phyloP scores from a whole-genome alignment of 2,329 filamentous ascomycete species.

The Conoideocrella luteorostrata region DNA sequence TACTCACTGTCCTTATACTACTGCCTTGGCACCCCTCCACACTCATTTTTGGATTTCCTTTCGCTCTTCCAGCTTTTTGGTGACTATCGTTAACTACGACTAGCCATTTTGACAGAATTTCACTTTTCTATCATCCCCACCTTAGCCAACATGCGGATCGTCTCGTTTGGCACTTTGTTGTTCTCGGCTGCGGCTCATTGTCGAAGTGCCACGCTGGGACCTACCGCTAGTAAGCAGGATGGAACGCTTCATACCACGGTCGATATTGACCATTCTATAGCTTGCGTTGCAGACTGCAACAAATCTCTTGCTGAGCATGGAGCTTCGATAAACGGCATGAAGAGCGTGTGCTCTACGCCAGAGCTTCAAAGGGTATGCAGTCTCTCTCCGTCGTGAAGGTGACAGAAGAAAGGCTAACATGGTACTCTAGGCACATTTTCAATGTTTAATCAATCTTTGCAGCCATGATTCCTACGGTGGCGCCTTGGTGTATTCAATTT shows the following conservation, averaged over 20 bases:
- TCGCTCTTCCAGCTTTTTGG: conserved; percentile 20
- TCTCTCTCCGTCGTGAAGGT: not conserved
- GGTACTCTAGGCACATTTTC: conserved; percentile 23
- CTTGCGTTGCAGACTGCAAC: conserved; percentile 16
- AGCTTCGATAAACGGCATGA: conserved; percentile 9
- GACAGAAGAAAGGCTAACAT: too few species aligned
- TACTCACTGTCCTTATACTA: conserved; percentile 14
- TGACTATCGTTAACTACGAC: conserved; percentile 25
- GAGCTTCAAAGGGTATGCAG: conserved; percentile 9
- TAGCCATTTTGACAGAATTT: conserved; percentile 17
- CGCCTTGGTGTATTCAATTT: conserved; percentile 21
- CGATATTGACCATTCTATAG: conserved; percentile 8
- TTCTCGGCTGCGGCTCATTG: conserved; percentile 11
- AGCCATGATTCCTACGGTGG: conserved; percentile 20
- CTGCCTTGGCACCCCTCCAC: conserved; percentile 17
- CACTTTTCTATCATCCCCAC: conserved; percentile 9
- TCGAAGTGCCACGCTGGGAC: not conserved
- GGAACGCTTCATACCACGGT: too few species aligned
- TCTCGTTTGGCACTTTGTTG: conserved; percentile 9
- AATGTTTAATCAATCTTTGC: conserved; percentile 24
- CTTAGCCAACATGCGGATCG: conserved; percentile 17
- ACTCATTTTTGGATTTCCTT: conserved; percentile 26
- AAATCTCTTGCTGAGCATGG: conserved; percentile 13
- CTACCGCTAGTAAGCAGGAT: not conserved
- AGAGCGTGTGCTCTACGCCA: conserved; percentile 12